Base-by-base conservation (phyloP, 208 protist species). In the Zelonia costaricensis region DNA sequence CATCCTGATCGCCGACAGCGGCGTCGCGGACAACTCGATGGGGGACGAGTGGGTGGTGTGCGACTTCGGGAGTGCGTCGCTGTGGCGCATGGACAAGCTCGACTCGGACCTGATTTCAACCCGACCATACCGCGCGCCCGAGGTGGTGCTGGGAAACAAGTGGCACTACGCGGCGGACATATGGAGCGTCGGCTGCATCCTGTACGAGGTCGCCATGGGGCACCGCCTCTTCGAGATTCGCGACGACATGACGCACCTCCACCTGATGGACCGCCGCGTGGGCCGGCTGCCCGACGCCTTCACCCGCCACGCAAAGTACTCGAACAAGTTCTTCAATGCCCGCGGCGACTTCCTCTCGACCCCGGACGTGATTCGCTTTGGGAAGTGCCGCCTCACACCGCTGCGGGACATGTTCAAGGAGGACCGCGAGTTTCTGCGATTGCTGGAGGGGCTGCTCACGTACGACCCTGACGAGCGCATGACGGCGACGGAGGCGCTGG, bases 151-250 rank as follows among this genome's bases (percentile, higher is more conserved):
- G 1, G 86, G 91, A 23, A 80, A 80, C 43, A 80, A 77, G 36
- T 98, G 94, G 88, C 86, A 87, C 69, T 88, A 89, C 51, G 78
- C 88, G 18, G 94, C 95, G n/a, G 94, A 98, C 73, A 92, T 98
- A 45, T 98, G 95, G 94, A 93, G 82, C 49, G 45, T 97, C 0
- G 94, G 93, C 13, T 98, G 94, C 73, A 97, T 98, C 44, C 47
- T 97, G 10, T 94, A 93, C 47, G 95, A 98, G 71, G 78, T 98
- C 1, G 88, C 82, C n/a, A 79, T 77, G 1, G 95, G 95, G n/a
- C 64, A 82, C 40, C 86, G 95, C 18, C 71, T 98, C 15, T 98
- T 97, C 60, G 90, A 97, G 42, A 91, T 91, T 45, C 78, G 85
- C 22, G 83, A 94, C 45, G 86, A 97, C 74, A 62, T 81, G 18